A percentile compares a stretch with the other conserved stretches of the same genome.
These are phyloP conservation scores for Populus hybrid DNA, from an alignment of 441 rosid species.

Conservation along the genomic window DNA sequence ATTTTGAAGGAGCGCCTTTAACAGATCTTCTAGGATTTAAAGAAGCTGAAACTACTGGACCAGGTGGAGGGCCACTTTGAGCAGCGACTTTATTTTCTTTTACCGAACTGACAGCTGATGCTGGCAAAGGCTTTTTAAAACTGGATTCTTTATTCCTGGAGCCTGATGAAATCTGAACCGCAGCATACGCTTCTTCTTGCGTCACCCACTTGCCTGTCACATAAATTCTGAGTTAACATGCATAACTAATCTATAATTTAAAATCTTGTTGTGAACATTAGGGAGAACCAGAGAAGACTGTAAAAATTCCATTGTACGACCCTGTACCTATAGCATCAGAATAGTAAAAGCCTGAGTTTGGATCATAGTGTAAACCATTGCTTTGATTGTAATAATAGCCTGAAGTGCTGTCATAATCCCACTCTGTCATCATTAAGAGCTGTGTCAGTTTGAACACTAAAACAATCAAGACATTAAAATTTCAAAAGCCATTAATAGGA, in stretches of 20 bases:
- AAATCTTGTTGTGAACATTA: background rate
- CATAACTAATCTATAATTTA: conserved; percentile 6
- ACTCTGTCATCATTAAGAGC: conserved; percentile 53
- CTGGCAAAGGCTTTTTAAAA: conserved; percentile 32
- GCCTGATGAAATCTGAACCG: conserved; percentile 36
- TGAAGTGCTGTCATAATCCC: conserved; percentile 62
- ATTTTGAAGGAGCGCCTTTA: conserved; percentile 67
- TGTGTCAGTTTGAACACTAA: conserved; percentile 31
- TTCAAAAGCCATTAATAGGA: background rate
- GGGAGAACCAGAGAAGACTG: background rate
- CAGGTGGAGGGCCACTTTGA: conserved; percentile 47
- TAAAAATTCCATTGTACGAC: background rate
- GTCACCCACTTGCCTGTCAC: conserved; percentile 89
- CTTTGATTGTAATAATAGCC: conserved; percentile 64
- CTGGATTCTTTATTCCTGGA: conserved; percentile 37
- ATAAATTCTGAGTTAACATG: conserved; percentile 26
- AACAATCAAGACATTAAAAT: conserved; percentile 19
- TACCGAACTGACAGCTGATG: conserved; percentile 30
- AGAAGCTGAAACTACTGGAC: conserved; percentile 56
- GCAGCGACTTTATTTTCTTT: conserved; percentile 29
- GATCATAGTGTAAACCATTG: conserved; percentile 63
- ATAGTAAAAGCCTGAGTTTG: conserved; percentile 85
- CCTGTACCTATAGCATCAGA: conserved; percentile 71
- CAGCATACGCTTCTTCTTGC: conserved; percentile 73
- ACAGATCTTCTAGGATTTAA: conserved; percentile 58